Evolutionary conservation across 495 filamentous ascomycete genomes (phyloP).

Genomic region (Penicillium pulvis): DNA sequence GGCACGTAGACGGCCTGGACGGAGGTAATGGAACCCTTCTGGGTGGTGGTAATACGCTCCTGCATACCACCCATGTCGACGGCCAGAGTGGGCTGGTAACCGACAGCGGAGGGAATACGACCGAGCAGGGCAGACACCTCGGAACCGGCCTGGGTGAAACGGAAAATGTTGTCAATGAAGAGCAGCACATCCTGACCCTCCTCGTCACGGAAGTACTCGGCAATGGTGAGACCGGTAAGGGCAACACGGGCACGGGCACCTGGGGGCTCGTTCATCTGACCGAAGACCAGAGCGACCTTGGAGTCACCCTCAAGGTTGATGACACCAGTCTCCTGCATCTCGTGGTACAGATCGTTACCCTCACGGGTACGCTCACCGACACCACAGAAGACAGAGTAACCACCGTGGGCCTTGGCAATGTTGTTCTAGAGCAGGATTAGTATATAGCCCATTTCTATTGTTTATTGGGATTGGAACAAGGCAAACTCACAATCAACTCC

Average conservation of each 20-base stretch:
- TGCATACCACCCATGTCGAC: slow-evolving; percentile 99
- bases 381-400: slow-evolving; percentile 99
- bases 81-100: slow-evolving; percentile 99
- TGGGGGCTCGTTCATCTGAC: slow-evolving; percentile 99
- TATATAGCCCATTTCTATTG: neutral
- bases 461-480: neutral
- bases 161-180: slow-evolving; percentile 99
- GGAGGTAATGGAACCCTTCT: slow-evolving; percentile 98
- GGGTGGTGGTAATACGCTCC: slow-evolving; percentile 99
- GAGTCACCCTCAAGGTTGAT: slow-evolving; percentile 99
- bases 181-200: slow-evolving; percentile 99
- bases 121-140: slow-evolving; percentile 99
- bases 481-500: slow-evolving; percentile 80
- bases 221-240: slow-evolving; percentile 87
- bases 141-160: slow-evolving; percentile 99
- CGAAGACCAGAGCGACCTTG: slow-evolving; percentile 99
- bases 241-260: slow-evolving; percentile 99
- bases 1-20: slow-evolving; percentile 99
- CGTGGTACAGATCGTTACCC: slow-evolving; percentile 99
- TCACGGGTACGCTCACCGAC: slow-evolving; percentile 99
- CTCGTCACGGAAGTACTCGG: slow-evolving; percentile 96
- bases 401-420: slow-evolving; percentile 99
- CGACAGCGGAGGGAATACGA: slow-evolving; percentile 99
- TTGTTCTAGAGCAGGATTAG: slow-evolving; percentile 68
- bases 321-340: slow-evolving; percentile 99